phyloP scores from a whole-genome alignment of 306 rosid genomes.

The Corylus heterophylla region DNA sequence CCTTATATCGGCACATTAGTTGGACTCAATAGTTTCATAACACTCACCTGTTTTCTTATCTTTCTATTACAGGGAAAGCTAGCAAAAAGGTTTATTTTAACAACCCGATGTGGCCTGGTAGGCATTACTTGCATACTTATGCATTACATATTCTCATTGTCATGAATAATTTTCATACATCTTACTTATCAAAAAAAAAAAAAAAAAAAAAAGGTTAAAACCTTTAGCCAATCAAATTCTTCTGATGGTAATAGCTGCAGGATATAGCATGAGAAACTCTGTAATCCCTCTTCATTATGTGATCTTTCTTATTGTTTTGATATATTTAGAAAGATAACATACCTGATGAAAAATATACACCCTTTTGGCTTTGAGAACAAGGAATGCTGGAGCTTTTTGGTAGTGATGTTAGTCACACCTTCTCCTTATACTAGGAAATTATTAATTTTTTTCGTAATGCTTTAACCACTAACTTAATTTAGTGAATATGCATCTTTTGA shows the following conservation, averaged over 20 bases:
- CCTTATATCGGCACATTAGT: not conserved
- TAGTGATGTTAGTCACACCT: not conserved
- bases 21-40: not conserved
- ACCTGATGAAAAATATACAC: not conserved
- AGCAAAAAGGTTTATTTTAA: constrained; percentile 62
- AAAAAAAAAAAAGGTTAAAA: not conserved
- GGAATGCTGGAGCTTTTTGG: not conserved
- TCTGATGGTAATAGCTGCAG: too few species aligned
- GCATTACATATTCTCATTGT: constrained; percentile 3
- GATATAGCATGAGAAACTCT: too few species aligned
- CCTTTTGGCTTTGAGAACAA: not conserved
- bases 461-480: not conserved
- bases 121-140: constrained; percentile 14
- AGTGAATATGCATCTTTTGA: constrained; percentile 12
- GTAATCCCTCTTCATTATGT: not conserved
- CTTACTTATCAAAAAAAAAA: too few species aligned
- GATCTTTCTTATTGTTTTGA: not conserved
- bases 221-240: too few species aligned
- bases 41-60: constrained; percentile 4
- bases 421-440: not conserved
- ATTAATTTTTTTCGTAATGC: not conserved
- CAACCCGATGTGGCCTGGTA: constrained; percentile 99
- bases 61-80: constrained; percentile 51
- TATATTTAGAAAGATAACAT: not conserved
- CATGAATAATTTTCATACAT: not conserved